These are phyloP conservation scores for Dionaea muscipula DNA, from an alignment of 179 eudicot genomes.

Conservation along the genomic window DNA sequence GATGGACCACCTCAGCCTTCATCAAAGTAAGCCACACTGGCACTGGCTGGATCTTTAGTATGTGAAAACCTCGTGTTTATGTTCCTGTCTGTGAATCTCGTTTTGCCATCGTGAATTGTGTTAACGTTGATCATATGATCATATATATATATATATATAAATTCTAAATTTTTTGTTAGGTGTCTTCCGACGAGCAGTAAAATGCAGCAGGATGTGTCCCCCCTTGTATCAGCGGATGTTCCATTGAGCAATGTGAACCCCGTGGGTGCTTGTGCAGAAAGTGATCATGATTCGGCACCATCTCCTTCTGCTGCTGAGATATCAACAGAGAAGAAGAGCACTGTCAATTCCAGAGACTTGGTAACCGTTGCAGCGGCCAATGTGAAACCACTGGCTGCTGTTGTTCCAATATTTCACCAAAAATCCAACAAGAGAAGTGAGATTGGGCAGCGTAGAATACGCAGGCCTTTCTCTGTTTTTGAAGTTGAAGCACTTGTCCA, in stretches of 20 bases:
- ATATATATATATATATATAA: neutral
- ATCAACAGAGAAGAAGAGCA: constrained; percentile 31
- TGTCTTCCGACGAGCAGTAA: constrained; percentile 24
- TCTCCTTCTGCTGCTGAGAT: constrained; percentile 55
- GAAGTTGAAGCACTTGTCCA: constrained; percentile 94
- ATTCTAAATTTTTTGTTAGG: constrained; percentile 23
- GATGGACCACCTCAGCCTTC: constrained; percentile 31
- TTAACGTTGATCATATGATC: neutral
- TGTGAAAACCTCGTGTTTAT: too few species aligned
- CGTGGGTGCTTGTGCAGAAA: constrained; percentile 42
- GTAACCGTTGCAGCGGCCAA: constrained; percentile 37
- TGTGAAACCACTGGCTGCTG: constrained; percentile 39
- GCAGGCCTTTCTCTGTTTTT: constrained; percentile 83
- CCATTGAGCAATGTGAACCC: constrained; percentile 13
- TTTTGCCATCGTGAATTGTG: neutral
- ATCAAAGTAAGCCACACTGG: constrained; percentile 51
- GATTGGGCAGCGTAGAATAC: constrained; percentile 68
- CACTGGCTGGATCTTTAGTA: too few species aligned
- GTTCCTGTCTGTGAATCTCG: neutral
- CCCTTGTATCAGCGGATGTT: constrained; percentile 19
- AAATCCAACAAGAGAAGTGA: constrained; percentile 53
- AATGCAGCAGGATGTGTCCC: constrained; percentile 22
- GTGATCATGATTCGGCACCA: constrained; percentile 78
- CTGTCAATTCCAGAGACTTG: constrained; percentile 42
- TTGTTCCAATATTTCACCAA: constrained; percentile 37